Conservation (phyloP, 2,329 filamentous ascomycete species). For the Fusarium citri region DNA sequence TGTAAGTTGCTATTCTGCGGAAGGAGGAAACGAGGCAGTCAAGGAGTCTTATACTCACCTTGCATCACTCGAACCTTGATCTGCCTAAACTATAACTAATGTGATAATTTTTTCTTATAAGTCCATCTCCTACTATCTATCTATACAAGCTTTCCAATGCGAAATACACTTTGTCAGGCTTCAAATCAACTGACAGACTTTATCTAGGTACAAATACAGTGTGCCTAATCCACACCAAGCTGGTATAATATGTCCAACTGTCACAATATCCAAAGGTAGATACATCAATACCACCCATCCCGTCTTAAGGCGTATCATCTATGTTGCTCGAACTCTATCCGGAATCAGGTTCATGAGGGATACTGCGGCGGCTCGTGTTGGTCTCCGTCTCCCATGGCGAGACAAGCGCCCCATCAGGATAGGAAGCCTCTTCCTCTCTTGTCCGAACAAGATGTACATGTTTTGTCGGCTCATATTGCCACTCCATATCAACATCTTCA, state of each 20-base stretch:
- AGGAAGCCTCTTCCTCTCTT: slow-evolving; percentile 18
- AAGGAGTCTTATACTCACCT: background rate
- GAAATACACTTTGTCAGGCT: background rate
- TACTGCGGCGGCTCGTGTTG: background rate
- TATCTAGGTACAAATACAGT: background rate
- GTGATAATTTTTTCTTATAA: background rate
- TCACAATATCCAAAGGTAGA: background rate
- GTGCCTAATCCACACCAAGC: background rate
- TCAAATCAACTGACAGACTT: background rate
- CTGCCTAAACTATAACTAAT: background rate
- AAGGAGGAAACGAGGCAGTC: background rate
- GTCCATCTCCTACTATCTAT: background rate
- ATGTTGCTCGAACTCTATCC: background rate
- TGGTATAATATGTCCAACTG: background rate
- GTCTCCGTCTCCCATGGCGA: background rate
- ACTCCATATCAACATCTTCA: slow-evolving; percentile 30
- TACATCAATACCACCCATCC: too few species aligned
- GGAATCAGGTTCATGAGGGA: too few species aligned
- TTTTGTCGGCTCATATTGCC: slow-evolving; percentile 30
- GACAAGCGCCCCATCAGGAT: slow-evolving; percentile 2
- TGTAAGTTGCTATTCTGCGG: background rate
- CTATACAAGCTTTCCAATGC: background rate
- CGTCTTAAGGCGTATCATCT: background rate
- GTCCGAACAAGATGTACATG: slow-evolving; percentile 25
- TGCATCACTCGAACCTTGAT: background rate